Conservation (phyloP, 164 flowering plant genomes). For the Magnolia changhungtana region DNA sequence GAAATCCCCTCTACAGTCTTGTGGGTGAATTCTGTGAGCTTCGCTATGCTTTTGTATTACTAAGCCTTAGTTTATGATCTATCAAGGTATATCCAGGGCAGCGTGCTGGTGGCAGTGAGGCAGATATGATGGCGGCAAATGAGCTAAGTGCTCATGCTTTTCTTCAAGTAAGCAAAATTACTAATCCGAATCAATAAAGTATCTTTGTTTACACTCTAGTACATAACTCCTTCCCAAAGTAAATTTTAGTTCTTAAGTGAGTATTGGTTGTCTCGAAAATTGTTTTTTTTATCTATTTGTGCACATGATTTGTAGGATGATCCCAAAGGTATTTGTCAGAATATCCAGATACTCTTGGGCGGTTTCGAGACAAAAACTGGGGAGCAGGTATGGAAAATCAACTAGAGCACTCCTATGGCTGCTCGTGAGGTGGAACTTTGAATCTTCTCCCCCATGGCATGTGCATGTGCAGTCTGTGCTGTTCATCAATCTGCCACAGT, state of each 20-base stretch:
- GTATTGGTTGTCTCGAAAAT: background rate
- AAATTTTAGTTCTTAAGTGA: background rate
- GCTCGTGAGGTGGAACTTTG: background rate
- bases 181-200: background rate
- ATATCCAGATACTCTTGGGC: constrained; percentile 73
- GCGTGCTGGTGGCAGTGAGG: constrained; percentile 74
- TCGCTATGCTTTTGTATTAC: background rate
- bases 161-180: constrained; percentile 59
- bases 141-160: constrained; percentile 75
- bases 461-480: no score
- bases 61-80: background rate
- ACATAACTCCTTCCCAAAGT: background rate
- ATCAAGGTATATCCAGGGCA: constrained; percentile 90
- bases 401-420: background rate
- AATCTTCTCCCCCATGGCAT: no score
- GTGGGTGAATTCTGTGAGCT: background rate
- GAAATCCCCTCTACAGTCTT: background rate
- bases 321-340: constrained; percentile 43
- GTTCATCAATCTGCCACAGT: no score
- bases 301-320: constrained; percentile 42
- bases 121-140: constrained; percentile 98
- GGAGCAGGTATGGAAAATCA: constrained; percentile 62
- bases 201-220: background rate
- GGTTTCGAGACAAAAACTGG: constrained; percentile 94
- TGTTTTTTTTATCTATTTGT: constrained; percentile 1